Conservation (phyloP, 78 protist species). For the Protostelium mycophagum region DNA sequence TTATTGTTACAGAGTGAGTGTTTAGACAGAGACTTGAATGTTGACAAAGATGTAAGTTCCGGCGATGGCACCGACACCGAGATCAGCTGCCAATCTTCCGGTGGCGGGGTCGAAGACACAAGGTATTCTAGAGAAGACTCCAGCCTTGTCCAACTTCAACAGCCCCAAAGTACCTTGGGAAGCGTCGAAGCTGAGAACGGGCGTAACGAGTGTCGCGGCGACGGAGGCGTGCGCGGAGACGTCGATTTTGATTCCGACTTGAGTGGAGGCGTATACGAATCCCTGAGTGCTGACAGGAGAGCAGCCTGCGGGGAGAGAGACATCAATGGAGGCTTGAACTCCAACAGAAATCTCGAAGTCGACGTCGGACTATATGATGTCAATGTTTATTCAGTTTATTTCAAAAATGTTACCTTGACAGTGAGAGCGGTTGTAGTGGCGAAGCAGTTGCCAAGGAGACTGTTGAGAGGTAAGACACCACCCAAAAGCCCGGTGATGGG, state of each 20-base stretch:
- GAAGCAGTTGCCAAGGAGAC: background rate
- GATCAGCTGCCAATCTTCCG: background rate
- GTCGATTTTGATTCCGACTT: background rate
- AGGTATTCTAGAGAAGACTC: background rate
- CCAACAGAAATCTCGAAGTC: background rate
- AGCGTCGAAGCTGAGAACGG: background rate
- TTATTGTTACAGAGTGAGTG: no score
- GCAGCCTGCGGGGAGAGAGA: background rate
- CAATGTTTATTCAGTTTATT: no score
- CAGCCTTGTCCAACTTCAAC: background rate
- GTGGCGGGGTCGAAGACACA: background rate
- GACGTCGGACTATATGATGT: background rate
- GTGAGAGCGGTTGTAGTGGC: background rate
- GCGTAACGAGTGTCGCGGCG: background rate
- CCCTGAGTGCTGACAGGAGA: background rate
- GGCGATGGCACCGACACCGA: background rate
- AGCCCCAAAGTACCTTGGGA: background rate
- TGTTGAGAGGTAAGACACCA: background rate
- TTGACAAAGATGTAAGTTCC: background rate
- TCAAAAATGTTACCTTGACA: no score
- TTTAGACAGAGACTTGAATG: background rate
- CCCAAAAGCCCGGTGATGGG: background rate
- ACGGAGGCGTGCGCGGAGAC: background rate
- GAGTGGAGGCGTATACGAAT: background rate
- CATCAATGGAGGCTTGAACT: background rate